Percentiles rank a stretch among this genome's conserved stretches.
These are phyloP conservation scores for Priceomyces fermenticarens DNA, from an alignment of 805 yeast species.

Conservation along the genomic window DNA sequence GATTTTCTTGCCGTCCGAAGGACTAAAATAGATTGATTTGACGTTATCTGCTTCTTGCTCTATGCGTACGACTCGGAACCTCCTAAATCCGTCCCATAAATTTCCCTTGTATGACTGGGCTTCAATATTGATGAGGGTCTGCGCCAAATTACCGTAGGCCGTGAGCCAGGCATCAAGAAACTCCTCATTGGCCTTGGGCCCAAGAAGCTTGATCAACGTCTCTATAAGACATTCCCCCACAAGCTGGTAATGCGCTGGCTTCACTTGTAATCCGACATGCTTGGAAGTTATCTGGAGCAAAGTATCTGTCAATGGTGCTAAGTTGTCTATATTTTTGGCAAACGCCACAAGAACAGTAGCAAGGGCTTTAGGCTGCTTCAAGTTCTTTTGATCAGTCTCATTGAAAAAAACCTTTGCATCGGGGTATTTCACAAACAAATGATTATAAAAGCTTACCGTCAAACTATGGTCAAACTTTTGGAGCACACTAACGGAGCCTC, in stretches of 20 bases:
- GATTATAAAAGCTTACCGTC: conserved; percentile 52
- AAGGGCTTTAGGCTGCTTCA: conserved; percentile 59
- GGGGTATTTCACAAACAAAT: conserved; percentile 52
- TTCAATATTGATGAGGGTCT: conserved; percentile 57
- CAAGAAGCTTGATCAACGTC: conserved; percentile 54
- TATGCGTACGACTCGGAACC: conserved; percentile 43
- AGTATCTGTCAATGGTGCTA: conserved; percentile 49
- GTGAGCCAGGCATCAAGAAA: conserved; percentile 62
- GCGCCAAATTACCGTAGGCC: conserved; percentile 65
- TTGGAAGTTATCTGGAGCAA: conserved; percentile 61
- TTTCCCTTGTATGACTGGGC: conserved; percentile 39
- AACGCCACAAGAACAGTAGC: conserved; percentile 61
- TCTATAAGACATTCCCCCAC: conserved; percentile 58
- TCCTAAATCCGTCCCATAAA: conserved; percentile 58
- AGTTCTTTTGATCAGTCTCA: conserved; percentile 50
- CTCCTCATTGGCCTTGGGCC: conserved; percentile 54
- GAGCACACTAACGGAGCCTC: conserved; percentile 53
- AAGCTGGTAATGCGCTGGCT: conserved; percentile 62
- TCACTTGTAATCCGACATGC: conserved; percentile 62
- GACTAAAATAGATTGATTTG: no score
- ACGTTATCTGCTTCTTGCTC: conserved; percentile 46
- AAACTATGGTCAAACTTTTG: conserved; percentile 53
- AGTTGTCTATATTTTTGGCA: conserved; percentile 60
- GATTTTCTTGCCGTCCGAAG: no score
- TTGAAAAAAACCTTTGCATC: conserved; percentile 63